Base-by-base conservation (phyloP, 805 yeast genomes). In the Candida oleophila region DNA sequence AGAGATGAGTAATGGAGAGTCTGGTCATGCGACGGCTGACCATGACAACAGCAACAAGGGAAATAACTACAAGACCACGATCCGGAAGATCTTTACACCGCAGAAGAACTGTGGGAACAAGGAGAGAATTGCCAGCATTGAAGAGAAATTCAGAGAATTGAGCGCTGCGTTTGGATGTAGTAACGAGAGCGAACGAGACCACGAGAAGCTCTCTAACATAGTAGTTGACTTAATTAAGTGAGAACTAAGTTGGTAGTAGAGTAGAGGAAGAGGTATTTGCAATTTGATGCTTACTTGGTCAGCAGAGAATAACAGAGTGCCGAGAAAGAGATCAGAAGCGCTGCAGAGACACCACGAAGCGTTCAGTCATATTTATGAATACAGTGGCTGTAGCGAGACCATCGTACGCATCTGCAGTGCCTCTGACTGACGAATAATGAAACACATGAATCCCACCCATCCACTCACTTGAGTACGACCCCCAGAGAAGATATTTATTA, bases 41-140 rank as follows among this genome's bases (percentile, higher is more conserved):
- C 22, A 11, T 16, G 14, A 38, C 16, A 19, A 34, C n/a, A 22
- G 36, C 22, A 47, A 49, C 21, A 25, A 25, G 11, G 3, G 15
- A 7, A 54, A 53, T 39, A 52, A 59, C 22, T 71, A 69, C 54
- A 65, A 65, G 44, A 69, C 74, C 3, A 60, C 65, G 4, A 64
- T 69, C 34, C 61, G 59, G 45, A 72, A 70, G 55, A 56, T 73
- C 4, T 71, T 55, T 48, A 58, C 73, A 1, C 74, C 74, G 1
- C 47, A 47, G 14, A 64, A 61, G 45, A 66, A 60, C 38, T 51
- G 59, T 8, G 75, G 74, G 1, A 63, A 72, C 51, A 49, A 51
- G 41, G 66, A 62, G 21, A 42, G 50, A 21, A 59, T 69, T 8
- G 49, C 53, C 18, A 42, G 45, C 20, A 55, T 73, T 2, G 73